phyloP scores from a whole-genome alignment of 164 flowering plant species.

The Stephania japonica region DNA sequence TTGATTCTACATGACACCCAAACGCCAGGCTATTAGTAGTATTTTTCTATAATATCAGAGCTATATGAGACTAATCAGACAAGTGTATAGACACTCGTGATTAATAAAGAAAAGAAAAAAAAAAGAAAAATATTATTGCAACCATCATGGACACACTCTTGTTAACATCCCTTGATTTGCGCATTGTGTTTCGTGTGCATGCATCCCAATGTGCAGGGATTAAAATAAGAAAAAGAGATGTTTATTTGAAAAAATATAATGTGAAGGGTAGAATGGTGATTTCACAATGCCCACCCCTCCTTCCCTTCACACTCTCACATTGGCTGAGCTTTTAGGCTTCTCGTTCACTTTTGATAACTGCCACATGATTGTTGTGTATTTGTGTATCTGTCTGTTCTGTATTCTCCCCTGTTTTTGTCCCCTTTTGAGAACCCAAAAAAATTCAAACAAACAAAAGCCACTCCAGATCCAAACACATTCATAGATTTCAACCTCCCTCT shows the following conservation, averaged over 20 bases:
- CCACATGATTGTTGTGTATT: conserved; percentile 24
- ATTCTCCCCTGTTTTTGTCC: conserved; percentile 6
- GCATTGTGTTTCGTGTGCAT: too few relatives aligned
- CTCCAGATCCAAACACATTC: conserved; percentile 5
- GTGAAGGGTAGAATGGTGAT: neutral
- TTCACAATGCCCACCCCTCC: neutral
- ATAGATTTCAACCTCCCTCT: neutral
- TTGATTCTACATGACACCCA: too few relatives aligned
- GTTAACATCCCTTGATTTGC: too few relatives aligned
- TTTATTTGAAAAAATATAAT: neutral
- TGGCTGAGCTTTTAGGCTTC: conserved; percentile 12
- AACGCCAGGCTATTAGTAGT: too few relatives aligned
- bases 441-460: neutral
- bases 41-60: too few relatives aligned
- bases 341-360: conserved; percentile 19
- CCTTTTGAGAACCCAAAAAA: neutral
- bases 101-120: too few relatives aligned
- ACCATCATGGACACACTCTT: too few relatives aligned
- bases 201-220: too few relatives aligned
- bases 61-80: too few relatives aligned
- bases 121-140: too few relatives aligned
- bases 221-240: too few relatives aligned
- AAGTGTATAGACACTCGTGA: too few relatives aligned
- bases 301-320: neutral
- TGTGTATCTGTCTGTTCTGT: neutral